Evolutionary conservation across 257 asterid species (phyloP).

Genomic region (Gardenia jasminoides): DNA sequence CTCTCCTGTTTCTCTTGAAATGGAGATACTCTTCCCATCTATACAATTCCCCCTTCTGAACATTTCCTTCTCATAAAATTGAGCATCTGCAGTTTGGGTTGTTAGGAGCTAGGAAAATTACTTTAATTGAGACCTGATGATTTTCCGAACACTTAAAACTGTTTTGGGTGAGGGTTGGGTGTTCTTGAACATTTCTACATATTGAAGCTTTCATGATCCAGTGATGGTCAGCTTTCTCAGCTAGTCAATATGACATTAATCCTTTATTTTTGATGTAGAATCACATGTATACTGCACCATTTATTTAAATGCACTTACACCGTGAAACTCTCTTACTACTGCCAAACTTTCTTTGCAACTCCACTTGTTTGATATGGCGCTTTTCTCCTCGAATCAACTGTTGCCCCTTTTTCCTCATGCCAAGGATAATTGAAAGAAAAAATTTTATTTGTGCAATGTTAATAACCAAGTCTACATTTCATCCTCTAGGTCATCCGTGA

Average conservation of each 20-base stretch:
- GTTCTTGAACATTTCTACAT: neutral
- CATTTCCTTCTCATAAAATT: neutral
- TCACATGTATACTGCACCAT: neutral
- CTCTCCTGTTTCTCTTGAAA: neutral
- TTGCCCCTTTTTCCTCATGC: neutral
- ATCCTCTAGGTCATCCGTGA: slow-evolving; percentile 75
- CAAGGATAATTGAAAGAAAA: neutral
- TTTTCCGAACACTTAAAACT: neutral
- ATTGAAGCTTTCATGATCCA: neutral
- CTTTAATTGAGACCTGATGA: neutral
- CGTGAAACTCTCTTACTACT: neutral
- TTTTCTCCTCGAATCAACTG: neutral
- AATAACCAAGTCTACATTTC: neutral
- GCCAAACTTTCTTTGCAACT: neutral
- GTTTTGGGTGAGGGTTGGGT: no score
- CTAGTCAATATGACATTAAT: neutral
- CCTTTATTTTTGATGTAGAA: neutral
- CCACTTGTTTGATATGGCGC: neutral
- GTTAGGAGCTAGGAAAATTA: neutral
- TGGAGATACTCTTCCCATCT: neutral
- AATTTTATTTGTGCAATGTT: neutral
- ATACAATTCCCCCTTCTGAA: neutral
- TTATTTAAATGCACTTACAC: neutral
- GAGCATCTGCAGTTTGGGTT: neutral
- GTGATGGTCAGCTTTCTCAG: neutral